A percentile compares a stretch with the other conserved stretches of the same genome.
Conservation (phyloP, 1,284 basidiomycete species). For the Apiotrichum sp. region DNA sequence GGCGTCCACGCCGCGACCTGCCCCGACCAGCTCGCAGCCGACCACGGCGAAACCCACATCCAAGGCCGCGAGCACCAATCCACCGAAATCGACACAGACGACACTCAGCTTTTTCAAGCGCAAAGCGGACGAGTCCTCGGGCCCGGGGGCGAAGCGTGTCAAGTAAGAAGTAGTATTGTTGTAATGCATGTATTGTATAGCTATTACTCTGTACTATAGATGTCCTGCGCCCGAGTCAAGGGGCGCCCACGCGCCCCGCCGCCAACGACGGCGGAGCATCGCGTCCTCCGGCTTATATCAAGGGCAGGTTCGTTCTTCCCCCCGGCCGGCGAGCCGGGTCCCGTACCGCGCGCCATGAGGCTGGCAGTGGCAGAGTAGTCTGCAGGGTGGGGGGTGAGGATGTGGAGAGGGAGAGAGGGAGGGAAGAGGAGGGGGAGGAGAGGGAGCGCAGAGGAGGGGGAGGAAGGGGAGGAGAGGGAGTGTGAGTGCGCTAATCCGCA, state of each 20-base stretch:
- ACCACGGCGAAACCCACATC: too few relatives aligned
- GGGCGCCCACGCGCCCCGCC: slow-evolving; percentile 23
- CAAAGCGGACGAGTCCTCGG: too few relatives aligned
- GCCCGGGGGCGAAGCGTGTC: too few relatives aligned
- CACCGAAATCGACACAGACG: too few relatives aligned
- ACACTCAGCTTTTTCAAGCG: too few relatives aligned
- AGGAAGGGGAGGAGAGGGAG: not conserved
- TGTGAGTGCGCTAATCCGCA: not conserved
- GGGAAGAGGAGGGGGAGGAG: slow-evolving; percentile 14
- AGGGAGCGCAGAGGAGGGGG: slow-evolving; percentile 7
- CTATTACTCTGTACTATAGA: not conserved
- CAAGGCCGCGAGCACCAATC: too few relatives aligned
- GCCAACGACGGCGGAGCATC: slow-evolving; percentile 20
- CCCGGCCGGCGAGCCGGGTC: slow-evolving; percentile 16
- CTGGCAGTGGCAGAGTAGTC: slow-evolving; percentile 25
- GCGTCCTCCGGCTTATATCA: slow-evolving; percentile 43
- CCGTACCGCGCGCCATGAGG: slow-evolving; percentile 29
- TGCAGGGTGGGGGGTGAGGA: slow-evolving; percentile 18
- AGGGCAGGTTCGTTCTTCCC: slow-evolving; percentile 30
- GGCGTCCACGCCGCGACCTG: too few relatives aligned
- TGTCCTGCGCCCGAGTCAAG: slow-evolving; percentile 43
- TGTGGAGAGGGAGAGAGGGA: slow-evolving; percentile 7
- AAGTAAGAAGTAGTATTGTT: too few relatives aligned
- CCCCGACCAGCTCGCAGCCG: too few relatives aligned
- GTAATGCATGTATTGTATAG: too few relatives aligned